Percentiles rank a stretch among this genome's conserved stretches.
These are phyloP conservation scores for Chrysanthemum lavandulifolium DNA, from an alignment of 129 eudicot genomes.

Conservation along the genomic window DNA sequence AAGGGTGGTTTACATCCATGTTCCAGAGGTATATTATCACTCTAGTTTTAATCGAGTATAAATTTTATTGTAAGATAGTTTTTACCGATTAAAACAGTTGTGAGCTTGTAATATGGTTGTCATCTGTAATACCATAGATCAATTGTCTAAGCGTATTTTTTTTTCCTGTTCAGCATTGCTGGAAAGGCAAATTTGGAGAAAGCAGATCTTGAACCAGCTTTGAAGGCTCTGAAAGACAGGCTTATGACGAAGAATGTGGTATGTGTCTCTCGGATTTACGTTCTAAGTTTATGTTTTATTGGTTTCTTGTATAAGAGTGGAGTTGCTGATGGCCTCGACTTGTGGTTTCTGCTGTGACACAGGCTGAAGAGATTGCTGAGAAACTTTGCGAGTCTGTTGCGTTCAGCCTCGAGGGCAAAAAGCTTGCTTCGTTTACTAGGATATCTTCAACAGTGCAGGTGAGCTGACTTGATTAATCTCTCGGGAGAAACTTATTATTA, in stretches of 20 bases:
- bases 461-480: constrained; percentile 10
- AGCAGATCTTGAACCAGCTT: constrained; percentile 89
- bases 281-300: background rate
- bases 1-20: constrained; percentile 95
- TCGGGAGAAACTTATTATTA: background rate
- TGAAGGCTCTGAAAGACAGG: constrained; percentile 93
- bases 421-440: constrained; percentile 91
- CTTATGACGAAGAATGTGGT: constrained; percentile 99
- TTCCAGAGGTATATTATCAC: constrained; percentile 66
- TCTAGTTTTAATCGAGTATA: background rate
- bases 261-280: constrained; percentile 26
- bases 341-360: constrained; percentile 25
- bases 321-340: constrained; percentile 5
- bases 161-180: constrained; percentile 61
- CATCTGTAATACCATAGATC: background rate
- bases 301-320: constrained; percentile 7
- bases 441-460: constrained; percentile 96
- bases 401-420: constrained; percentile 90
- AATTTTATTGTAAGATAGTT: background rate
- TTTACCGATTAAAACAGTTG: background rate
- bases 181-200: constrained; percentile 95
- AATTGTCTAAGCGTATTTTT: background rate
- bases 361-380: constrained; percentile 98
- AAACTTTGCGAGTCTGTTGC: constrained; percentile 96
- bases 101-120: background rate